A percentile compares a stretch with the other conserved stretches of the same genome.
These are phyloP conservation scores for Sphaerulina musiva DNA, from an alignment of 2,329 filamentous ascomycete genomes.

Conservation along the genomic window DNA sequence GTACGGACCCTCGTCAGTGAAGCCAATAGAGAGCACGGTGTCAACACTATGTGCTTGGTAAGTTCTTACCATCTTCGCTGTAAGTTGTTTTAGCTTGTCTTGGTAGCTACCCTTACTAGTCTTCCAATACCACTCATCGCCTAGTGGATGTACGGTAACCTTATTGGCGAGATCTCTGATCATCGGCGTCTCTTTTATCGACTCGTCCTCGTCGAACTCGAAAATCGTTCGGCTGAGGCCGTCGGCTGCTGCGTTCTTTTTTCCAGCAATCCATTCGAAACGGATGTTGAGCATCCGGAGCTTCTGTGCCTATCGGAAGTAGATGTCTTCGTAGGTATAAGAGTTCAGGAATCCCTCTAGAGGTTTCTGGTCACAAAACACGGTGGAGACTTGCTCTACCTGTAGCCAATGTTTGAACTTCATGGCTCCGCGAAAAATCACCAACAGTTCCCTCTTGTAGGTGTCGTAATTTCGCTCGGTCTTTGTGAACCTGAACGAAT, in stretches of 20 bases:
- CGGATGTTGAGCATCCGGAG: neutral
- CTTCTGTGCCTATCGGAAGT: neutral
- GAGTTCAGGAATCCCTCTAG: neutral
- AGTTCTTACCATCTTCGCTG: neutral
- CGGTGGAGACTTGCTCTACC: neutral
- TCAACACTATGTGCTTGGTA: neutral
- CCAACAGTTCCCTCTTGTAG: too few species aligned
- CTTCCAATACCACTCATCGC: neutral
- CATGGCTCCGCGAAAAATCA: neutral
- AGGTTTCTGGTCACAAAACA: neutral
- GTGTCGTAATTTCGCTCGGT: too few species aligned
- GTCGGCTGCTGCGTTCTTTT: neutral
- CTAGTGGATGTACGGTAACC: neutral
- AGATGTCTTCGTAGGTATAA: neutral
- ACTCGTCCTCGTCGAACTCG: neutral
- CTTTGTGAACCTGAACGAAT: too few species aligned
- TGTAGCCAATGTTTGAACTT: neutral
- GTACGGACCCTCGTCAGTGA: neutral
- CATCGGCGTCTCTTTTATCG: neutral
- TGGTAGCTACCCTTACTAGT: neutral
- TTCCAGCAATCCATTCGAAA: neutral
- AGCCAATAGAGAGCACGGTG: neutral
- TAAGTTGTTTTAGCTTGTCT: neutral
- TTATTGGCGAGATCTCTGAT: neutral
- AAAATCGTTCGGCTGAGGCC: neutral